Conservation (phyloP, 2,329 filamentous ascomycete genomes). For the Rachicladosporium sp. region DNA sequence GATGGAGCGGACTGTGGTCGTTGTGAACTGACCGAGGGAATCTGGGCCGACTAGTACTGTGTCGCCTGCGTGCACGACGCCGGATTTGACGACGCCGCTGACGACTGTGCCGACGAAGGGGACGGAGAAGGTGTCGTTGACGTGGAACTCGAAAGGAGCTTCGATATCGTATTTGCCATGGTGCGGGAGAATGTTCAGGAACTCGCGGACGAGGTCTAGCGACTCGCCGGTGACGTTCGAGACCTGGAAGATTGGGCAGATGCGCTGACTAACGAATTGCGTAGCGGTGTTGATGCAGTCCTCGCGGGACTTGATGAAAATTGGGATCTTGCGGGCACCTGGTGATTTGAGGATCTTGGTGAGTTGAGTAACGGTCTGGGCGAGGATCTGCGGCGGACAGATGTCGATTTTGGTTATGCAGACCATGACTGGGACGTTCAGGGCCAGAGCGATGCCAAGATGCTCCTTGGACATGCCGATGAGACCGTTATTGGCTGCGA, state of each 20-base stretch:
- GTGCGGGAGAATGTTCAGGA: conserved; percentile 89
- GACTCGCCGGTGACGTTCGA: conserved; percentile 94
- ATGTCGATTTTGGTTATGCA: conserved; percentile 98
- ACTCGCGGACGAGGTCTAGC: conserved; percentile 78
- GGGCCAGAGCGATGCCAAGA: conserved; percentile 79
- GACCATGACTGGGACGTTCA: conserved; percentile 97
- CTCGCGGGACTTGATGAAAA: conserved; percentile 84
- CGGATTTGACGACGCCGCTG: conserved; percentile 74
- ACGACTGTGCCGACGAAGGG: conserved; percentile 95
- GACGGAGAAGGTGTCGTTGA: conserved; percentile 97
- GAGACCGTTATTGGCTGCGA: conserved; percentile 92
- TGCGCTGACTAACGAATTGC: conserved; percentile 88
- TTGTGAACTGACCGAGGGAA: conserved; percentile 75
- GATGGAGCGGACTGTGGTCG: conserved; percentile 80
- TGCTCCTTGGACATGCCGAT: conserved; percentile 95
- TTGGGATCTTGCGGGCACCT: conserved; percentile 85
- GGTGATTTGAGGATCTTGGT: conserved; percentile 89
- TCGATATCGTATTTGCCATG: conserved; percentile 84
- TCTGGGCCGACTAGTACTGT: conserved; percentile 81
- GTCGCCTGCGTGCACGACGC: conserved; percentile 83
- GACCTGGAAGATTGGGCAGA: conserved; percentile 95
- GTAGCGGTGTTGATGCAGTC: conserved; percentile 91
- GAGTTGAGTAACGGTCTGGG: conserved; percentile 85
- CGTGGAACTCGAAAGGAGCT: conserved; percentile 82
- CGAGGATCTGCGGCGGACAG: conserved; percentile 85